These are phyloP conservation scores for Sporothrix euskadiensis DNA, from an alignment of 2,329 filamentous ascomycete species.

Conservation along the genomic window DNA sequence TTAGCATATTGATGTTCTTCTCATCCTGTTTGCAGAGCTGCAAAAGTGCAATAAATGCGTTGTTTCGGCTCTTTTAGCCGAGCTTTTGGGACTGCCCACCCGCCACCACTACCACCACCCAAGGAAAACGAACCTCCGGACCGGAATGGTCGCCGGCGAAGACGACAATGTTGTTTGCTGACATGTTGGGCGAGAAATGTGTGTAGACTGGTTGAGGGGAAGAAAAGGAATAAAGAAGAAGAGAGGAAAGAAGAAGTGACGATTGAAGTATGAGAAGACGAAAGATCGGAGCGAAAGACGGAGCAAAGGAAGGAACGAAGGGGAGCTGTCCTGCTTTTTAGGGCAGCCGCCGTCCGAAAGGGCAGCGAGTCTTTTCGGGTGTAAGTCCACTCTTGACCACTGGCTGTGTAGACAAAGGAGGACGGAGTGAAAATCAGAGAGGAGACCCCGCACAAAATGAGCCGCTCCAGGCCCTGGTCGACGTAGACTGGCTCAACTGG, in stretches of 20 bases:
- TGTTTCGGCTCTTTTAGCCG: constrained; percentile 2
- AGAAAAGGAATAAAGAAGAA: not conserved
- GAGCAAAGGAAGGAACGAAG: constrained; percentile 13
- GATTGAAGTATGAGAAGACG: not conserved
- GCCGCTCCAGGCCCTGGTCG: not conserved
- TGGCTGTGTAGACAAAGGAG: not conserved
- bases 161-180: constrained; percentile 74
- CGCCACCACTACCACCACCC: constrained; percentile 14
- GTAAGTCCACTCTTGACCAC: not conserved
- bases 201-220: not conserved
- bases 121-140: constrained; percentile 65
- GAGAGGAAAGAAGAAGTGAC: not conserved
- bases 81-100: not conserved
- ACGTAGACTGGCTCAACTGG: not conserved
- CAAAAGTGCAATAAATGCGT: not conserved
- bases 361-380: constrained; percentile 9
- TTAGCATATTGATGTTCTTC: constrained; percentile 21
- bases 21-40: not conserved
- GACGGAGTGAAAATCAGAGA: not conserved
- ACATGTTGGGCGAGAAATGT: constrained; percentile 51
- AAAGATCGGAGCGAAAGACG: not conserved
- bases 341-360: not conserved
- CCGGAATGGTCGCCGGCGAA: constrained; percentile 83
- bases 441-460: constrained; percentile 20
- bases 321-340: constrained; percentile 7